Percentiles rank a stretch among this genome's conserved stretches.
Conservation (phyloP, 768 basidiomycete species). For the Suillus luteus region DNA sequence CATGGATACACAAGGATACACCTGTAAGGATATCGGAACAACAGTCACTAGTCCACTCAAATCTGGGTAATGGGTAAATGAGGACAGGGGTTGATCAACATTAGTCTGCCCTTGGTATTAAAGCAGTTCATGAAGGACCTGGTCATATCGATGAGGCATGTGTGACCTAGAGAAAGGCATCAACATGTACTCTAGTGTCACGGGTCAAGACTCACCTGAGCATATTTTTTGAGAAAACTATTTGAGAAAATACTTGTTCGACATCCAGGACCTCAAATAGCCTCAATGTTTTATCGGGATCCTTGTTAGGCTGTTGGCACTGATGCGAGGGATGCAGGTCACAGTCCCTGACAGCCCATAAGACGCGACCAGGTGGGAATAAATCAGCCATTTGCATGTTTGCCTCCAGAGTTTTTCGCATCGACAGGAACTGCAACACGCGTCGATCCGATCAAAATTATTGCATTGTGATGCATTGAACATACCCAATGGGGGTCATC, state of each 20-base stretch:
- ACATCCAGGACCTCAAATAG: slow-evolving; percentile 79
- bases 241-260: slow-evolving; percentile 76
- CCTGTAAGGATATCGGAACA: neutral
- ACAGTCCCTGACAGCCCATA: slow-evolving; percentile 77
- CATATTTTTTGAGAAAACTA: slow-evolving; percentile 84
- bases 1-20: neutral
- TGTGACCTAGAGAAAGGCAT: slow-evolving; percentile 52
- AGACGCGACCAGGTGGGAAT: slow-evolving; percentile 75
- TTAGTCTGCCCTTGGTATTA: slow-evolving; percentile 28
- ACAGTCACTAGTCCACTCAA: neutral
- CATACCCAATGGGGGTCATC: slow-evolving; percentile 58
- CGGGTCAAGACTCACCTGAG: slow-evolving; percentile 52
- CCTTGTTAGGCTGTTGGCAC: slow-evolving; percentile 7
- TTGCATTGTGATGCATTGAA: slow-evolving; percentile 21
- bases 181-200: neutral
- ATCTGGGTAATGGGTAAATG: neutral
- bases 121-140: slow-evolving; percentile 68
- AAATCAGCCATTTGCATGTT: slow-evolving; percentile 76
- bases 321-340: slow-evolving; percentile 66
- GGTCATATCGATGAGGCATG: slow-evolving; percentile 81
- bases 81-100: neutral
- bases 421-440: slow-evolving; percentile 62
- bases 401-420: slow-evolving; percentile 82
- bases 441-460: slow-evolving; percentile 52
- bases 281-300: slow-evolving; percentile 36